Evolutionary conservation across 306 rosid genomes (phyloP), one percentile per base, ranked within the genome.

Genomic region (Lablab purpureus): DNA sequence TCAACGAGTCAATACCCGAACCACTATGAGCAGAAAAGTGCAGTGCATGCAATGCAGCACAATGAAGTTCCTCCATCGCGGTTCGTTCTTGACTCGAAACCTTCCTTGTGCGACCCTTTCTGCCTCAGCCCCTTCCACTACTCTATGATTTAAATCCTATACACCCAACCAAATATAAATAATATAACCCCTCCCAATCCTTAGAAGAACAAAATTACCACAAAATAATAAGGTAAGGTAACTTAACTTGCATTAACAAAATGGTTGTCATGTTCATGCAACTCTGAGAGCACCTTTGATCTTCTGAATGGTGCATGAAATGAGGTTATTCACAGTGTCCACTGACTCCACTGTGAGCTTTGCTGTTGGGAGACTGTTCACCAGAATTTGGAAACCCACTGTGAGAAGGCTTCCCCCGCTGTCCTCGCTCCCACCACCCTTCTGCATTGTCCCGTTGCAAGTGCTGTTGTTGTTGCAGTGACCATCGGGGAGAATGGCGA

Each of bases 81-180:
- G 99, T 95, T 95, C 99, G 98, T 85, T 95, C 99, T 95, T 95
- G 98, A 95, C 99, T 95, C 91, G 66, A 82, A 84, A 83, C 97
- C 97, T 82, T 77, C 22, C 67, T 59, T 22, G 17, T 1, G 84
- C 88, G 56, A 84, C 21, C 67, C 40, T 63, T 28, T 71, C 14
- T 67, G 49, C 59, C 68, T 64, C 59, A 36, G 19, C 76, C 74
- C 17, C 72, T 23, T 60, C 50, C 65, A 70, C 76, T 66, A 36
- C 77, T 52, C 40, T 62, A 25, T 40, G n/a, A 65, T 18, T 14
- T 15, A 6, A 23, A 63, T 72, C 80, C 83, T 76, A 80, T 82
- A 78, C 60, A 70, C 55, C 75, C 60, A 37, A 37, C 43, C 43
- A 37, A 37, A 37, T 37, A 9, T 37, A 52, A 71, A 21, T 68